Base-by-base conservation (phyloP, 306 rosid species). In the Erythrophleum fordii region DNA sequence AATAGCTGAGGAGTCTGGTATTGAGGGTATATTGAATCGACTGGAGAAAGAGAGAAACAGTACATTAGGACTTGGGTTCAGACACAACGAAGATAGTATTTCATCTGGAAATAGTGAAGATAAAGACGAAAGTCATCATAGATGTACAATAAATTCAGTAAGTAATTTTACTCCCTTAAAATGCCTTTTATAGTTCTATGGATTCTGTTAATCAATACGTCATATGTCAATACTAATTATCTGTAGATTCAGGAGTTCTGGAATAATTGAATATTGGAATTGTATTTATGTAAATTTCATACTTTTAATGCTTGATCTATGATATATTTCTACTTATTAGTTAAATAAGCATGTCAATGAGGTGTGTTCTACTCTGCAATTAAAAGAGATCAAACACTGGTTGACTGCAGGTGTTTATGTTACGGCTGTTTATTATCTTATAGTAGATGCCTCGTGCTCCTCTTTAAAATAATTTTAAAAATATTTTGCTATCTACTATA, bases 1-100 rank as follows among this genome's bases (percentile, higher is more conserved):
- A 85, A 65, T 65, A 37, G 73, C 80, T 35, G 87, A 74, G 81
- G 82, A 92, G 72, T 90, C 92, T 82, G 98, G 98, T 45, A 85
- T 96, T 83, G 98, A 85, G 83, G 99, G 99, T 29, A 96, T 96
- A 84, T 83, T 96, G 87, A 88, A 77, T 77, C 91, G 98, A 60
- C 82, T 93, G 89, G 97, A 88, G 88, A 93, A 87, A 80, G 83
- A 91, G 68, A 90, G 98, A 80, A 92, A 64, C 85, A 64, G 9
- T 56, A 59, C 73, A 39, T 85, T 86, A 14, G 93, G 93, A 42
- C 60, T 84, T 62, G 77, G 75, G 60, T 31, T 73, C 42, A 71
- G n/a, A 44, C 87, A 83, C 72, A 85, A 85, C 81, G 91, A 83
- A 58, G 88, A 79, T 65, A 56, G 5, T 44, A 14, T 44, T 75